Conservation (phyloP, 2,329 filamentous ascomycete genomes). For the Neophaeococcomyces aloes region DNA sequence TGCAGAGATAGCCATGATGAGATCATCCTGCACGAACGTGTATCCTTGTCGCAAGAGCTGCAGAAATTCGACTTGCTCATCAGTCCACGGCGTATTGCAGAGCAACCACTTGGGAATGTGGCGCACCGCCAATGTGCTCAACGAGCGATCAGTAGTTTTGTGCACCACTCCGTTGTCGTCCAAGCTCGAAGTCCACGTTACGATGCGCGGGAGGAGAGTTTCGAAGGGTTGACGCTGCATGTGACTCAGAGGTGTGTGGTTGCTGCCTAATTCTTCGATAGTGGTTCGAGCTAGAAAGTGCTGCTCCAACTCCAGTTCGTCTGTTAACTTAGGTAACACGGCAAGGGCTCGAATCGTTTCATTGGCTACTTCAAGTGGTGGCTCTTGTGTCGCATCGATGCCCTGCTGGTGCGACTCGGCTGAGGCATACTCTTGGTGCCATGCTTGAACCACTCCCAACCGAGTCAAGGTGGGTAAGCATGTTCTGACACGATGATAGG, state of each 20-base stretch:
- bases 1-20: slow-evolving; percentile 24
- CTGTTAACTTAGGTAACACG: slow-evolving; percentile 5
- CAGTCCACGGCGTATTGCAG: slow-evolving; percentile 23
- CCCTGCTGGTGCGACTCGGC: slow-evolving; percentile 16
- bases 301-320: not conserved
- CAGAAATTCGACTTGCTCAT: slow-evolving; percentile 25
- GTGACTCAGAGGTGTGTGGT: not conserved
- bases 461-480: slow-evolving; percentile 28
- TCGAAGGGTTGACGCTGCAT: not conserved
- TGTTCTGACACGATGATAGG: slow-evolving; percentile 25
- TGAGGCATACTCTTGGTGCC: slow-evolving; percentile 21
- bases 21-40: slow-evolving; percentile 17
- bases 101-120: slow-evolving; percentile 29
- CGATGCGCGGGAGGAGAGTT: slow-evolving; percentile 10
- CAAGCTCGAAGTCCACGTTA: slow-evolving; percentile 15
- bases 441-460: slow-evolving; percentile 27
- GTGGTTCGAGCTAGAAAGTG: slow-evolving; percentile 4
- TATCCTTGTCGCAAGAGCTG: slow-evolving; percentile 29
- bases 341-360: slow-evolving; percentile 3
- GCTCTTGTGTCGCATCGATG: slow-evolving; percentile 13
- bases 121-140: slow-evolving; percentile 18
- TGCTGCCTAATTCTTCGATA: slow-evolving; percentile 2
- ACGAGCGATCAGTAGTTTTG: slow-evolving; percentile 11
- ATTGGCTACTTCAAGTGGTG: not conserved
- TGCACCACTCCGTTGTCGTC: slow-evolving; percentile 14